Conservation (phyloP, 192 early-diverging fungal genomes). For the Podila epicladia region DNA sequence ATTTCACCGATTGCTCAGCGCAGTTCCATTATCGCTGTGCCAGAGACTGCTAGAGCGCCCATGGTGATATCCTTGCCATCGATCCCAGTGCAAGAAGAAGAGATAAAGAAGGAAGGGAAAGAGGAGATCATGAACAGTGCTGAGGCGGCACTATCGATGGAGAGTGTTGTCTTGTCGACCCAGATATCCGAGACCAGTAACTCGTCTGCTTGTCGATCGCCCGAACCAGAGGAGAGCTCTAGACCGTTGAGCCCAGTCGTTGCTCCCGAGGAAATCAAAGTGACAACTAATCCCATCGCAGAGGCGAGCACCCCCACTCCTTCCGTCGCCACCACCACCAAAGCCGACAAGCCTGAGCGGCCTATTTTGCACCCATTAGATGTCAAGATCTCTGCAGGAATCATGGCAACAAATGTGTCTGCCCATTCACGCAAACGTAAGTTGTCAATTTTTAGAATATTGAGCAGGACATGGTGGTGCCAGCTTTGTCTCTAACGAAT, state of each 20-base stretch:
- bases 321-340: no score
- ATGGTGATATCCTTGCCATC: background rate
- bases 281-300: background rate
- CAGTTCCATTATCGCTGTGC: background rate
- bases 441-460: background rate
- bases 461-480: no score
- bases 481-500: no score
- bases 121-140: background rate
- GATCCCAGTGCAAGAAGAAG: background rate
- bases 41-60: background rate
- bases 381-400: slow-evolving; percentile 37
- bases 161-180: slow-evolving; percentile 32
- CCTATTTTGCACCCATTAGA: slow-evolving; percentile 40
- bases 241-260: background rate
- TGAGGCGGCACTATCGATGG: slow-evolving; percentile 18
- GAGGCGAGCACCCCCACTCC: no score
- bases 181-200: slow-evolving; percentile 22
- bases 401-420: slow-evolving; percentile 31
- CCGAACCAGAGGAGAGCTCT: background rate
- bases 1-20: slow-evolving; percentile 15
- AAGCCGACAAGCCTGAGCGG: slow-evolving; percentile 4
- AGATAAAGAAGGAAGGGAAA: background rate
- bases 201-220: background rate
- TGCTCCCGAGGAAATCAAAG: background rate
- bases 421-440: slow-evolving; percentile 42